Base-by-base conservation (phyloP, 1,284 basidiomycete species). In the Hypsizygus ulmarius region DNA sequence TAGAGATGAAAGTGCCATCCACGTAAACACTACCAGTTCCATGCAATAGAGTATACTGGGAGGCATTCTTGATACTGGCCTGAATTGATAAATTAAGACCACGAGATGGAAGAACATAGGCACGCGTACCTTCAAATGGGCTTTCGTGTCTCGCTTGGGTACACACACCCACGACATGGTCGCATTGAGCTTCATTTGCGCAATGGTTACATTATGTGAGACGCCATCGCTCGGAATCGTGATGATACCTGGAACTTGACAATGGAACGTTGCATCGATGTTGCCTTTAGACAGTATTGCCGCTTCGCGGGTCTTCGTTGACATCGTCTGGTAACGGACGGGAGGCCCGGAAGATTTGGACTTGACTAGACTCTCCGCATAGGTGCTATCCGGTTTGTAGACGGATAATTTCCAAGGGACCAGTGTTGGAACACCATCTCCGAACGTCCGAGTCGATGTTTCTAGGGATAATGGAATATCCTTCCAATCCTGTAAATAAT, bases 11-110 rank as follows among this genome's bases (percentile, higher is more conserved):
- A 35, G 63, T 63, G 9, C 57, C 65, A 45, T 74, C 69, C 1
- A 73, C 65, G 48, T 72, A 74, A 5, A 73, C 59, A 28, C 64
- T 69, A 1, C 62, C 65, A 5, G 49, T 41, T 1, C 71, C 71
- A 2, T 46, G 30, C 10, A 74, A 56, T 2, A 73, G 55, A 0
- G 67, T 66, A 43, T 68, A 72, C 10, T 70, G 65, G 1, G 71
- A 72, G 0, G 59, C 57, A 40, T 72, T 74, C 51, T 61, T 66
- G 35, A 73, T 63, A 34, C 62, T 66, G 3, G 68, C 69, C 69
- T 47, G 21, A n/a, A 16, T 67, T 37, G 2, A 35, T 19, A 19
- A 25, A 7, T 25, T 25, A 37, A 1, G 27, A 3, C n/a, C 4
- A 45, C 10, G 34, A 41, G 6, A 45, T n/a, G 16, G 4, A 8